phyloP scores from a whole-genome alignment of 495 filamentous ascomycete genomes.

The Penicillium pulvis region DNA sequence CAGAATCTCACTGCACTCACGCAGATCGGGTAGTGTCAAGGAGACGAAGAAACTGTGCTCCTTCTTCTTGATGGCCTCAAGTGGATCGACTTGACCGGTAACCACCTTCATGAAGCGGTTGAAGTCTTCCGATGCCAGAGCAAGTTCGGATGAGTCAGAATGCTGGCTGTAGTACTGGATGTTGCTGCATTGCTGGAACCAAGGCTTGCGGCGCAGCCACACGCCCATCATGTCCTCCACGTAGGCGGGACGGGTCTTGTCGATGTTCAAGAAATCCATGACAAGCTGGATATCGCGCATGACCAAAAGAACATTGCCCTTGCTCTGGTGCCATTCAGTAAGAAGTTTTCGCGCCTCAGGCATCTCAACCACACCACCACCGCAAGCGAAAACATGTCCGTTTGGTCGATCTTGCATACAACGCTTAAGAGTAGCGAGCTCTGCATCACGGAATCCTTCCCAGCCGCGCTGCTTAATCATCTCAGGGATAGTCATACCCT shows the following conservation, averaged over 20 bases:
- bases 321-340: conserved; percentile 68
- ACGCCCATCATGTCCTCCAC: conserved; percentile 92
- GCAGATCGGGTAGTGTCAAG: conserved; percentile 77
- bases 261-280: conserved; percentile 84
- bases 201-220: conserved; percentile 87
- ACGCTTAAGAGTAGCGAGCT: conserved; percentile 72
- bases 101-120: conserved; percentile 73
- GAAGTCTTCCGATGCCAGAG: conserved; percentile 75
- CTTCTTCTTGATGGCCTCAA: conserved; percentile 69
- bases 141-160: conserved; percentile 50
- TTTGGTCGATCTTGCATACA: conserved; percentile 72
- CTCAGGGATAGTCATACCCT: conserved; percentile 77
- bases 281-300: conserved; percentile 85
- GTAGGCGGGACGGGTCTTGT: conserved; percentile 92
- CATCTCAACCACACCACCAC: conserved; percentile 90
- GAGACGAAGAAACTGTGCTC: conserved; percentile 89
- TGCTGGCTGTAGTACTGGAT: conserved; percentile 86
- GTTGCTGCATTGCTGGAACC: conserved; percentile 93
- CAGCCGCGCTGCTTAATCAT: conserved; percentile 80
- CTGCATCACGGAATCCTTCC: conserved; percentile 84
- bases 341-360: conserved; percentile 79
- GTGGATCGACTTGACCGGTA: conserved; percentile 64
- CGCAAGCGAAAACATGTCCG: conserved; percentile 87
- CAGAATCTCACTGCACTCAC: conserved; percentile 61
- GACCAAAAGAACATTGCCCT: conserved; percentile 88